These are phyloP conservation scores for Theobroma grandiflorum DNA, from an alignment of 441 rosid species.

Conservation along the genomic window DNA sequence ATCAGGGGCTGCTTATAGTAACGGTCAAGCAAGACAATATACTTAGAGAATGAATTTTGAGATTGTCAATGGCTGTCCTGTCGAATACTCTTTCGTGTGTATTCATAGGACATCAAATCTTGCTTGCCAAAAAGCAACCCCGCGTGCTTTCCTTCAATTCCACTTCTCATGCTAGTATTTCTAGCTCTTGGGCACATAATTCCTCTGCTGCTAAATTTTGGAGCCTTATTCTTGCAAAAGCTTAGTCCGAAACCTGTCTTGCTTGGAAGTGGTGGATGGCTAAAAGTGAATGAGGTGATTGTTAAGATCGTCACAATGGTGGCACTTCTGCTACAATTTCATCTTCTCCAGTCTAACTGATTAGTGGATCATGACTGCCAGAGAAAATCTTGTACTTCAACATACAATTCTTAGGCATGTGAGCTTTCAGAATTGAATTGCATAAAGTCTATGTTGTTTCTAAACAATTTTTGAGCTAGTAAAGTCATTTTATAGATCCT, in stretches of 20 bases:
- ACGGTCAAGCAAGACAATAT: background rate
- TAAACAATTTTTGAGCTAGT: too few species aligned
- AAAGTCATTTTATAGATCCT: too few species aligned
- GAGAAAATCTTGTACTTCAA: too few species aligned
- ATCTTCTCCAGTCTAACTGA: slow-evolving; percentile 25
- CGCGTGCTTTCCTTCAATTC: slow-evolving; percentile 33
- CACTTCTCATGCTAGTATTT: slow-evolving; percentile 38
- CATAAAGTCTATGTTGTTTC: too few species aligned
- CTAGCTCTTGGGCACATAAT: slow-evolving; percentile 35
- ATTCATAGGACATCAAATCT: slow-evolving; percentile 32
- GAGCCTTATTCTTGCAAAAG: slow-evolving; percentile 16
- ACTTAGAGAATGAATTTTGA: slow-evolving; percentile 34
- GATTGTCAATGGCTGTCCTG: slow-evolving; percentile 30
- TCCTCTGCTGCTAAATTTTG: slow-evolving; percentile 35
- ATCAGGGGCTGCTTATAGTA: slow-evolving; percentile 16
- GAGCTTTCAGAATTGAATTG: too few species aligned
- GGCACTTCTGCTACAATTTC: slow-evolving; percentile 39
- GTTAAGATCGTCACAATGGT: slow-evolving; percentile 31
- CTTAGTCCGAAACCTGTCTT: background rate
- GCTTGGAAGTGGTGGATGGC: slow-evolving; percentile 24
- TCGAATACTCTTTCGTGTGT: slow-evolving; percentile 33
- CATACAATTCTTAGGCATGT: too few species aligned
- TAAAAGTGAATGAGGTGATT: slow-evolving; percentile 31
- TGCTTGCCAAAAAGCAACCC: slow-evolving; percentile 33
- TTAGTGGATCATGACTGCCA: too few species aligned